phyloP scores from a whole-genome alignment of 208 protist species.

The Tritrichomonas foetus region DNA sequence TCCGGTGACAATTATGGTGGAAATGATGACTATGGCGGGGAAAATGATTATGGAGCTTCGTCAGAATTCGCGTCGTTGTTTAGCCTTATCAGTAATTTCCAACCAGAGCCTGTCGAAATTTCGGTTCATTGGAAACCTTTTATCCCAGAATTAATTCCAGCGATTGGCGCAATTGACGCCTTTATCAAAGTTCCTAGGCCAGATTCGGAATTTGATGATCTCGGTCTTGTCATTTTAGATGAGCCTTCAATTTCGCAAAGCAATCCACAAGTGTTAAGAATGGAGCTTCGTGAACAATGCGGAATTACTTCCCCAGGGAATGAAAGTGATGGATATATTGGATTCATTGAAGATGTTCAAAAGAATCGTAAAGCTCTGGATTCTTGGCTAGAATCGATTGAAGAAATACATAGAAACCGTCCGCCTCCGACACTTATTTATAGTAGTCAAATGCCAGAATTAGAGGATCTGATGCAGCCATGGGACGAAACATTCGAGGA shows the following conservation, averaged over 20 bases:
- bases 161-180: not conserved
- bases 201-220: not conserved
- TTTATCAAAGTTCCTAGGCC: conserved; percentile 28
- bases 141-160: not conserved
- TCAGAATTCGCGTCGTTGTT: not conserved
- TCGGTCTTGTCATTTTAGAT: not conserved
- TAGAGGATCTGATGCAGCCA: conserved; percentile 52
- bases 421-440: not conserved
- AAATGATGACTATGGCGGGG: too few relatives aligned
- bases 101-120: not conserved
- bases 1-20: too few relatives aligned
- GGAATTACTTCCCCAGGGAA: not conserved
- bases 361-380: not conserved
- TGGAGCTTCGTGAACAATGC: not conserved
- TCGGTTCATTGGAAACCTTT: not conserved
- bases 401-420: conserved; percentile 4
- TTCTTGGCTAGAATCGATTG: not conserved
- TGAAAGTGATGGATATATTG: conserved; percentile 10
- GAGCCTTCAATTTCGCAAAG: conserved; percentile 5
- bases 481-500: conserved; percentile 84
- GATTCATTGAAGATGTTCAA: not conserved
- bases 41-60: too few relatives aligned
- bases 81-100: not conserved
- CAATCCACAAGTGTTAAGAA: not conserved
- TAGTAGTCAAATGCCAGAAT: not conserved